phyloP scores from a whole-genome alignment of 768 basidiomycete species.

The Hydnum rufescens region DNA sequence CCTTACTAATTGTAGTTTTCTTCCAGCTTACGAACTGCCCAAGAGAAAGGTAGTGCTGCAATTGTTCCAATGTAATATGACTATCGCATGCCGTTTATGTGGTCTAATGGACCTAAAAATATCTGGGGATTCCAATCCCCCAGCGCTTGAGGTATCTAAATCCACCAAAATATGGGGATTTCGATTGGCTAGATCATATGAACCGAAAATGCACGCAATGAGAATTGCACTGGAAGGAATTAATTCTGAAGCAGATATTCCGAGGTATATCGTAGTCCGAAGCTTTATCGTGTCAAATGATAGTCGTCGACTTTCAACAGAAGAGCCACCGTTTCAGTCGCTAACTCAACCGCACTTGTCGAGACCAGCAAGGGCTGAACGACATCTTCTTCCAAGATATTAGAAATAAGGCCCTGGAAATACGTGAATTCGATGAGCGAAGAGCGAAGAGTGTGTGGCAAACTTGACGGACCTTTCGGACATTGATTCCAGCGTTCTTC shows the following conservation, averaged over 20 bases:
- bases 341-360: conserved; percentile 84
- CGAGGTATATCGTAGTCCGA: no score
- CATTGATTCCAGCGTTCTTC: conserved; percentile 89
- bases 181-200: no score
- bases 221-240: no score
- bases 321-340: conserved; percentile 95
- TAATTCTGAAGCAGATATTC: no score
- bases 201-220: no score
- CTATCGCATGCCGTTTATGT: no score
- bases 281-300: conserved; percentile 13
- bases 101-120: no score
- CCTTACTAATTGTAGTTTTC: background rate
- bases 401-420: conserved; percentile 75
- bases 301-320: conserved; percentile 89
- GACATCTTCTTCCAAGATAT: conserved; percentile 94
- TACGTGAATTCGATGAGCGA: background rate
- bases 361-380: conserved; percentile 89
- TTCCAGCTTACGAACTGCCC: conserved; percentile 45
- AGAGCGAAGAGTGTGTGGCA: background rate
- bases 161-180: no score
- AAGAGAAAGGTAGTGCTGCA: conserved; percentile 52
- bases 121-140: no score
- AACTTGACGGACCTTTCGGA: conserved; percentile 55
- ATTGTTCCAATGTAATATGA: conserved; percentile 20
- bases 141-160: no score